Evolutionary conservation across 176 grass and related monocot genomes (phyloP), one percentile per base, ranked within the genome.

Genomic region (Eremochloa ophiuroides): DNA sequence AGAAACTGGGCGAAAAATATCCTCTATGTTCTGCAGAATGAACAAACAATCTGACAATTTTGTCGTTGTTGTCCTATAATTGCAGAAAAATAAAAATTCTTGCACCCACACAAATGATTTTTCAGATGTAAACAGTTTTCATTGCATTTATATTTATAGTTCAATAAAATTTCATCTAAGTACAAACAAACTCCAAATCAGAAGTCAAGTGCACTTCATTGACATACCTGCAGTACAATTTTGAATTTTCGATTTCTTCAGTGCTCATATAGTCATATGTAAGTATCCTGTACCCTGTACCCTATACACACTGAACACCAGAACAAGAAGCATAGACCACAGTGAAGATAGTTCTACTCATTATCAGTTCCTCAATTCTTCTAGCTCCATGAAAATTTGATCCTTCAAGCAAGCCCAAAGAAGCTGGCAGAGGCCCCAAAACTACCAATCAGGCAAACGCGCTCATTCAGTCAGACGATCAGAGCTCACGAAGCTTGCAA

Each of bases 401-500:
- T 18, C 35, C 55, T 43, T 16, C 27, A 71, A 71, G 63, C 37
- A 77, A 77, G 35, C 56, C 43, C 56, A 27, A 68, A 77, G 29
- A 68, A 68, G 2, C 43, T 25, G 2, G 14, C 35, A 46, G 6
- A 61, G 46, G 34, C 56, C 39, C 5, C 33, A 59, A 42, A 74
- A 65, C 12, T 41, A 44, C 66, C 46, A 46, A 59, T 20, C n/a
- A 71, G 62, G 47, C 80, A 27, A 83, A 16, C 55, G 37, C 39
- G 40, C 35, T 67, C 80, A 87, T 43, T 79, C 31, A 62, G 62
- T 28, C 10, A 80, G 69, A 23, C 84, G 80, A 87, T 79, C 55
- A 77, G 87, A 83, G 69, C 25, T 69, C 51, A 92, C 71, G 73
- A 92, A 81, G 48, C 80, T 50, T 44, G 75, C 64, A 17, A 79